Base-by-base conservation (phyloP, 2,329 filamentous ascomycete species). In the Diaporthe vaccinii region DNA sequence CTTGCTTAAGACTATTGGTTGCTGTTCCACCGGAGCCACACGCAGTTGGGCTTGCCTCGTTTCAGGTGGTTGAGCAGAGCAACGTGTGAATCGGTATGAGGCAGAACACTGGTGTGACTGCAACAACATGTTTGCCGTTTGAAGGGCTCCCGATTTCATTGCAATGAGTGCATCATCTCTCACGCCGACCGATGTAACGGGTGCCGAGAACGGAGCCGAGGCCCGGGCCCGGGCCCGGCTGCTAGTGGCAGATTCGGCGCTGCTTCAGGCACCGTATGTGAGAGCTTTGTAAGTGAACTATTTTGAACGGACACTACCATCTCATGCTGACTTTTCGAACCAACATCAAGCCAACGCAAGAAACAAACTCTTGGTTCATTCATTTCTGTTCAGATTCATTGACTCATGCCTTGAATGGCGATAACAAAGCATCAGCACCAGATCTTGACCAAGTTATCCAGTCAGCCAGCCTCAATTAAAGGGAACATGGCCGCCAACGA, bases 401-500 rank as follows among this genome's bases (percentile, higher is more conserved):
- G 31, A 28, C 34, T 14, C 25, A 31, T 25, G 15, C 36, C 7
- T 28, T 22, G 28, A 34, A 12, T 49, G 10, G 41, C 22, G 17
- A 28, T 15, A n/a, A 20, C 17, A 4, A 44, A n/a, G n/a, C 70
- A 25, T 41, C 36, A 34, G 44, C 59, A 57, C 28, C 62, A 69
- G 31, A 59, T 41, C 67, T 17, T 39, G 31, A 1, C 31, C 12
- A 2, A 39, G 2, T 17, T 4, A 1, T 25, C 22, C 44, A 36
- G 44, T 17, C 44, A 12, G 20, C 44, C 44, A 12, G 20, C 44
- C 7, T n/a, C 9, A 34, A 55, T 1, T 17, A 39, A 28, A 53
- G 31, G 8, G 10, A 76, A n/a, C 55, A 84, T 83, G 81, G 74
- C 81, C 9, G 80, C 73, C 55, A 67, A 84, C n/a, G 89, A 91